Conservation (phyloP, 306 rosid species). For the Cucumis melo region DNA sequence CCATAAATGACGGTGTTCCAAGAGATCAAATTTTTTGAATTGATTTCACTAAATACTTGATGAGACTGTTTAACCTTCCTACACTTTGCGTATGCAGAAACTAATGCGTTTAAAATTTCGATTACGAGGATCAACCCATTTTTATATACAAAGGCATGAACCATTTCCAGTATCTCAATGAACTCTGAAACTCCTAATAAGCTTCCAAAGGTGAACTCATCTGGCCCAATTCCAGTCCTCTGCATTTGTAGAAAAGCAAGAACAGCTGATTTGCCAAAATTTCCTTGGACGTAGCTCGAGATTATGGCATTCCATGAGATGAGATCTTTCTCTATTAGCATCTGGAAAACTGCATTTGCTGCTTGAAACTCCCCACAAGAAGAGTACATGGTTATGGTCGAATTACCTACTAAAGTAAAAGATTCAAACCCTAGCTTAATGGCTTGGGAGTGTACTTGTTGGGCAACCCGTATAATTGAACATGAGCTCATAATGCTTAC, state of each 20-base stretch:
- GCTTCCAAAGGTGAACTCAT: slow-evolving; percentile 67
- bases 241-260: slow-evolving; percentile 40
- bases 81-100: slow-evolving; percentile 48
- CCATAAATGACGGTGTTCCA: slow-evolving; percentile 66
- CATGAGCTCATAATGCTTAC: slow-evolving; percentile 72
- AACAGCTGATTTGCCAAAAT: slow-evolving; percentile 25
- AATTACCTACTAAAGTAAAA: slow-evolving; percentile 45
- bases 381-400: slow-evolving; percentile 64
- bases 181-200: slow-evolving; percentile 36
- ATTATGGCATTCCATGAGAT: slow-evolving; percentile 70
- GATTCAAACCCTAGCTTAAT: slow-evolving; percentile 45
- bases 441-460: slow-evolving; percentile 42
- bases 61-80: slow-evolving; percentile 32
- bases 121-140: slow-evolving; percentile 31
- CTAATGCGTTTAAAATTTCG: slow-evolving; percentile 48
- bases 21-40: slow-evolving; percentile 41
- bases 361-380: slow-evolving; percentile 37
- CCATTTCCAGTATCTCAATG: slow-evolving; percentile 28
- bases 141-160: slow-evolving; percentile 39
- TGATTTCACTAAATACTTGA: slow-evolving; percentile 27
- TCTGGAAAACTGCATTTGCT: slow-evolving; percentile 33
- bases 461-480: slow-evolving; percentile 25
- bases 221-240: slow-evolving; percentile 34
- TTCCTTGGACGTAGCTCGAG: slow-evolving; percentile 36
- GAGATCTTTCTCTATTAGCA: slow-evolving; percentile 40